Base-by-base conservation (phyloP, 140 eudicot species). In the Anethum foeniculum region DNA sequence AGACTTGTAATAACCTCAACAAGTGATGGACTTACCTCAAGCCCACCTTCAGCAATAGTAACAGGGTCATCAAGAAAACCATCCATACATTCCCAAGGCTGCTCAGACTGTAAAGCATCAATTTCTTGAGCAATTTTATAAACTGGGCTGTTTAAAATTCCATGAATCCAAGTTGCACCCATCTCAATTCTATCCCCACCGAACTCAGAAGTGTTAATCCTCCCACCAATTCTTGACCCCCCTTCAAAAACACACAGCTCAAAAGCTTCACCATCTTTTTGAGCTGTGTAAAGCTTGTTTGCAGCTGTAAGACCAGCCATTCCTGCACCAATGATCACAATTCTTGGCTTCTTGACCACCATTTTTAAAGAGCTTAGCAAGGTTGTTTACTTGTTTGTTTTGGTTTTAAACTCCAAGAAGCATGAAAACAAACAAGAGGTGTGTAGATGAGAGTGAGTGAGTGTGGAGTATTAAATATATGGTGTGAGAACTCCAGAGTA, bases 81-180 rank as follows among this genome's bases (percentile, higher is more conserved):
- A 83, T 94, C 97, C 98, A 94, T 94, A 75, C 96, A 90, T 87
- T 94, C 97, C 97, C 97, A 94, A 30, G 98, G 98, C 80, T 84
- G 58, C 51, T 89, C 85, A 25, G 97, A 88, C 73, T 80, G 83
- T 39, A 94, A 77, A 44, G 93, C 88, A 49, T 84, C 81, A 74
- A 71, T 83, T 62, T 94, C 91, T 69, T 86, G 90, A 80, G 97
- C 96, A 77, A 94, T 90, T 47, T 85, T 86, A 82, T 91, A 77
- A 86, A 94, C 82, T 25, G 98, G 98, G 83, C 98, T 94, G 23
- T 90, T 93, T 5, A 83, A 88, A 82, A 90, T 90, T n/a, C 98
- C 98, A 88, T 94, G 98, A 90, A 94, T 94, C 98, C 98, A 94
- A 11, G 98, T 94, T 60, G 98, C 98, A 5, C 98, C 97, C 86